Base-by-base conservation (phyloP, 129 eudicot genomes). In the Artemisia tridentata region DNA sequence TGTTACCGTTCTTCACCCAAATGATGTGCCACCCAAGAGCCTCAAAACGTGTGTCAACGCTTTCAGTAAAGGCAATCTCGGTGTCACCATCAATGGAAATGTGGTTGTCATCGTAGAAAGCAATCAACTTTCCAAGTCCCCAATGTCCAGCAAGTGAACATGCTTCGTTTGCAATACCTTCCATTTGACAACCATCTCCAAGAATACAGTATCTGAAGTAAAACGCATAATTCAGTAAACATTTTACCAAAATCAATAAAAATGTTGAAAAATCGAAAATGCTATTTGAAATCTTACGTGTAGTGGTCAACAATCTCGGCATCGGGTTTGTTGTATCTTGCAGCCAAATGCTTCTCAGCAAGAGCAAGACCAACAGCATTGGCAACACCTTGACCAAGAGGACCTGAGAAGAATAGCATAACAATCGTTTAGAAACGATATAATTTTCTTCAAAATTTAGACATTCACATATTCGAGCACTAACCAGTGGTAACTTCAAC, bases 181-280 rank as follows among this genome's bases (percentile, higher is more conserved):
- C 98, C 98, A 92, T 92, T 78, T 92, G 98, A 76, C 98, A 92
- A 49, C 98, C 98, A 77, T 92, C 98, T 34, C 98, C 98, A 67
- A 89, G 68, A 29, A 92, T 87, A 27, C 47, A 65, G 78, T 92
- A 92, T 48, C 98, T 92, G 70, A 66, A 74, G 56, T 31, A 67
- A 62, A 43, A 72, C 63, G 67, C 3, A 38, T 2, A 7, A 38
- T 7, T 38, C 45, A 38, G 10, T 38, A 12, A 43, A 49, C 38
- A 2, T 61, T 51, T 21, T 51, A 7, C 9, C 18, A 13, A 71
- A 41, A 43, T 12, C 19, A 18, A 8, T 45, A 48, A 20, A 41
- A 9, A 52, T 27, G 1, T 17, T 12, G n/a, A 62, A 21, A 16
- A 63, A 29, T 62, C 5, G 56, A 59, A 61, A 68, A 18, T 8